Evolutionary conservation across 208 protist genomes (phyloP), one percentile per base, ranked within the genome.

Genomic region (Sergeia podlipaevii): DNA sequence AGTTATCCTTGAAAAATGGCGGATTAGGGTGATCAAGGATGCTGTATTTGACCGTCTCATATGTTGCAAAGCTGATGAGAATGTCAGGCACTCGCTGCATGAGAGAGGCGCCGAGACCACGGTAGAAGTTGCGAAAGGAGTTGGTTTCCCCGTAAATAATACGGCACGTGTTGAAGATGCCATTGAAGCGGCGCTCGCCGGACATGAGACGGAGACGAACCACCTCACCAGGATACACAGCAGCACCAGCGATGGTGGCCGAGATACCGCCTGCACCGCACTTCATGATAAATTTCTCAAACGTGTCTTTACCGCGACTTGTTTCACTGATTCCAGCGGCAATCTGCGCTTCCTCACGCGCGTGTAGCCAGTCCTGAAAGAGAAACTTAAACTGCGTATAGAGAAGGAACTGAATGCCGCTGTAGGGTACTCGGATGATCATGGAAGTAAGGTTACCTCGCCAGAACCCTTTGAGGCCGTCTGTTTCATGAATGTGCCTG

Each of bases 161-260:
- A 2, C 66, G 32, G 29, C 72, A 71, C 3, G 89, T 91, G 36
- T 70, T 46, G 10, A 63, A 48, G 30, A 93, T 93, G 21, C 76
- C 77, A 21, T 54, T 70, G 53, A 89, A 95, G 49, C 55, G 53
- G 44, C 51, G 65, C 34, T 95, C 83, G 0, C 80, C 83, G 0
- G 78, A 89, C 89, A 95, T 95, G 51, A 95, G 76, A 8, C 89
- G 84, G 4, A 91, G 70, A n/a, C 89, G 85, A 24, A 95, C 83
- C 2, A 95, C 83, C 52, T 95, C 89, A 20, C 84, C 82, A 0
- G 89, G 89, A 58, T 92, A 95, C 20, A 91, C 84, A 5, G 60
- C 69, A n/a, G 72, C 77, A 5, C 85, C 84, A 0, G 89, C 85
- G 29, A 90, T 67, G 6, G 83, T 88, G 13, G 85, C 89, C 1